Evolutionary conservation across 1,284 basidiomycete genomes (phyloP).

Genomic region (Boletus subluridellus): DNA sequence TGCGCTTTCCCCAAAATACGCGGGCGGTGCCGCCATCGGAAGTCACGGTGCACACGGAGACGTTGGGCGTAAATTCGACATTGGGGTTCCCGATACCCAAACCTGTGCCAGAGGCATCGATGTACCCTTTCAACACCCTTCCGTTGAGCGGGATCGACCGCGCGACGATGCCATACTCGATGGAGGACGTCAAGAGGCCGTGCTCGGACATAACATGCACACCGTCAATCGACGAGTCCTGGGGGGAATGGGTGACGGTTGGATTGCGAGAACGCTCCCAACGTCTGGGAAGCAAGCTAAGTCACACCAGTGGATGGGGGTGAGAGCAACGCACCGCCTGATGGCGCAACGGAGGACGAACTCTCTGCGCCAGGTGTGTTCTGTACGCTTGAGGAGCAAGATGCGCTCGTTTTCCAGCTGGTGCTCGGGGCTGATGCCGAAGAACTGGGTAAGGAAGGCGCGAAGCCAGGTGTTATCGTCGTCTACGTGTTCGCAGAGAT

Average conservation of each 20-base stretch:
- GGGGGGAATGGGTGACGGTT: constrained; percentile 59
- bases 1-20: constrained; percentile 73
- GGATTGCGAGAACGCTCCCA: constrained; percentile 67
- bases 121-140: constrained; percentile 66
- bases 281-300: constrained; percentile 44
- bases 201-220: constrained; percentile 59
- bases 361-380: constrained; percentile 66
- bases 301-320: not conserved
- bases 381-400: constrained; percentile 55
- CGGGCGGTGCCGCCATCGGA: constrained; percentile 67
- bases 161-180: constrained; percentile 70
- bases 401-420: constrained; percentile 44
- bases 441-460: constrained; percentile 73
- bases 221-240: constrained; percentile 50
- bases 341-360: constrained; percentile 55
- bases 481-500: constrained; percentile 62
- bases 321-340: constrained; percentile 44
- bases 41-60: constrained; percentile 54
- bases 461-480: constrained; percentile 80
- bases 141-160: constrained; percentile 73
- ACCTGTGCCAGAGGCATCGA: constrained; percentile 66
- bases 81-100: constrained; percentile 74
- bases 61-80: constrained; percentile 68
- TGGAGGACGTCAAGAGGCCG: constrained; percentile 62
- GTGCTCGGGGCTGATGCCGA: constrained; percentile 62